Base-by-base conservation (phyloP, 495 filamentous ascomycete genomes). In the Aspergillus egyptiacus region DNA sequence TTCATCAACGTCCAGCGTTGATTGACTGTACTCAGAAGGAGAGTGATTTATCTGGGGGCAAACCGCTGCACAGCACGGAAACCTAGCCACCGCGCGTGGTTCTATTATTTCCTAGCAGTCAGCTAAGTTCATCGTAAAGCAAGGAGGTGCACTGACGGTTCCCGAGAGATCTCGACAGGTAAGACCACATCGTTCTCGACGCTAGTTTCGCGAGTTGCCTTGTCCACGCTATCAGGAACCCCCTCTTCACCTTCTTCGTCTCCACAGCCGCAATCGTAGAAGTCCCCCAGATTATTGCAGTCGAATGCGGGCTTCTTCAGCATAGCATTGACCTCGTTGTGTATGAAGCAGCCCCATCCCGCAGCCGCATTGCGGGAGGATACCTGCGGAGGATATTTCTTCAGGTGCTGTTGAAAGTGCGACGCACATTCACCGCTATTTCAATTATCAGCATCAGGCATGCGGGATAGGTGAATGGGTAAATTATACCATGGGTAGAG, bases 221-320 rank as follows among this genome's bases (percentile, higher is more conserved):
- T 50, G 24, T 35, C 42, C 28, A 54, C 50, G 30, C 20, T 40
- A 5, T 45, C 35, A n/a, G 30, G 33, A 6, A 49, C 51, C 28
- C 41, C 45, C 14, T 30, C 41, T 23, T 55, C 50, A 7, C 38
- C 55, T 19, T 77, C 81, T 43, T 91, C 88, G 23, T 88, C 90
- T 2, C 82, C 86, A 63, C 93, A 98, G 10, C 93, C 93, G 57
- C 93, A 98, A 64, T 98, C 91, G 64, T 98, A 98, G 55, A 88
- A 86, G 49, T 94, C 88, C 2, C 89, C 89, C 48, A 98, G 85
- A 9, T 88, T 85, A 37, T 78, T 82, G 58, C 93, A 98, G 62
- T 97, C 89, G 64, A 96, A 97, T 42, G 81, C 54, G 0, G 76
- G 72, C 66, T 98, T 98, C 47, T 80, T 68, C 46, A 97, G 71